These are phyloP conservation scores for Argentina anserina DNA, from an alignment of 306 rosid genomes.

Conservation along the genomic window DNA sequence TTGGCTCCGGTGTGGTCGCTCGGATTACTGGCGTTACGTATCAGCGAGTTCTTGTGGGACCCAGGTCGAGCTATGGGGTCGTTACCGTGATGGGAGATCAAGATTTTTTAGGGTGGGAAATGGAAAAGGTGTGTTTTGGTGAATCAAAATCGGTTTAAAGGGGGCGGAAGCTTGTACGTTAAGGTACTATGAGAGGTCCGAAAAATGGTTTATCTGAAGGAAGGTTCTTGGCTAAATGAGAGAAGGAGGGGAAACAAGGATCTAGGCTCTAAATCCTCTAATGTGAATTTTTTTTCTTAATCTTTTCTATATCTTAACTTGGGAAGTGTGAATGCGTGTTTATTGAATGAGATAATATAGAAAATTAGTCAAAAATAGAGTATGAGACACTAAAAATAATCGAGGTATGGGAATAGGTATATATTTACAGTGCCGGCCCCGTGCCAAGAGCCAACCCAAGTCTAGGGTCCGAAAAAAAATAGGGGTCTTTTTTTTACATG, in stretches of 20 bases:
- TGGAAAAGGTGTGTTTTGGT: background rate
- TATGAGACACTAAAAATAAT: background rate
- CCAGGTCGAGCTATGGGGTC: background rate
- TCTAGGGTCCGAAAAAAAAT: no score
- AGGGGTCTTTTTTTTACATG: no score
- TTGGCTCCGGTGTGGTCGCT: constrained; percentile 13
- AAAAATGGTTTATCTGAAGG: background rate
- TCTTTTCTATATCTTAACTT: background rate
- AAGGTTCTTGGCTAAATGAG: background rate
- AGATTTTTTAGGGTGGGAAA: background rate
- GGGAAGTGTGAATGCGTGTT: background rate
- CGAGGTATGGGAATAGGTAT: background rate
- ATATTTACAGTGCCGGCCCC: no score
- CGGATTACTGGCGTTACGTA: background rate
- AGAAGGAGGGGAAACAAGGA: background rate
- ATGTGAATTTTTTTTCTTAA: background rate
- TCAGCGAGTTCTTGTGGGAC: background rate
- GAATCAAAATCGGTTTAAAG: background rate
- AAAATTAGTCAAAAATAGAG: background rate
- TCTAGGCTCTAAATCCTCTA: background rate
- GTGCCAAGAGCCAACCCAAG: no score
- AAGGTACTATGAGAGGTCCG: background rate
- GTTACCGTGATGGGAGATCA: background rate
- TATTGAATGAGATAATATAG: background rate
- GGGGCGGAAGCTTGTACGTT: background rate